Conservation (phyloP, 2,329 filamentous ascomycete genomes). For the Beauveria medogensis region DNA sequence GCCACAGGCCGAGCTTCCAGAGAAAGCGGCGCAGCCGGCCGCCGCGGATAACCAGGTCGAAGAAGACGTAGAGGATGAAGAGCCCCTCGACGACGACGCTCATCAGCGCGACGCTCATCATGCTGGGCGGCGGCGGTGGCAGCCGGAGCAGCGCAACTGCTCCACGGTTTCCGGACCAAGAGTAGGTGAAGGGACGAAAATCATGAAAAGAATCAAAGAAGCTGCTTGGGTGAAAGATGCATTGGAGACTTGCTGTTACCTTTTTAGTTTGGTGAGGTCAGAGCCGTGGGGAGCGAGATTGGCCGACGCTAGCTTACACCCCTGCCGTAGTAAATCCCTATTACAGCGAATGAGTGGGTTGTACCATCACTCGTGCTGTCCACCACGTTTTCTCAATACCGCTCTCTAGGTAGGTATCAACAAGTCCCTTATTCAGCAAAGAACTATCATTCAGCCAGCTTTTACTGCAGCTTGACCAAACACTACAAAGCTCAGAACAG, state of each 20-base stretch:
- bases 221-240: not conserved
- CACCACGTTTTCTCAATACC: too few relatives aligned
- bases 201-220: not conserved
- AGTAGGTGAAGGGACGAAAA: not conserved
- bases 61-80: not conserved
- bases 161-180: not conserved
- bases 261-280: not conserved
- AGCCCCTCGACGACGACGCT: not conserved
- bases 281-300: not conserved
- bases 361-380: too few relatives aligned
- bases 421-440: too few relatives aligned
- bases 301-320: too few relatives aligned
- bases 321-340: too few relatives aligned
- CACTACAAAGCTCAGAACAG: not conserved
- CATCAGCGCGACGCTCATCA: not conserved
- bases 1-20: constrained; percentile 1
- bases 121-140: not conserved
- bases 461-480: too few relatives aligned
- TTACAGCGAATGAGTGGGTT: too few relatives aligned
- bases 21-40: constrained; percentile 1
- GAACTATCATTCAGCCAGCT: too few relatives aligned
- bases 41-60: not conserved
- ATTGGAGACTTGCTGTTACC: not conserved
- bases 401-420: too few relatives aligned
- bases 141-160: not conserved